Evolutionary conservation across 2,329 filamentous ascomycete genomes (phyloP), one percentile per base, ranked within the genome.

Genomic region (Podosphaera aphanis): DNA sequence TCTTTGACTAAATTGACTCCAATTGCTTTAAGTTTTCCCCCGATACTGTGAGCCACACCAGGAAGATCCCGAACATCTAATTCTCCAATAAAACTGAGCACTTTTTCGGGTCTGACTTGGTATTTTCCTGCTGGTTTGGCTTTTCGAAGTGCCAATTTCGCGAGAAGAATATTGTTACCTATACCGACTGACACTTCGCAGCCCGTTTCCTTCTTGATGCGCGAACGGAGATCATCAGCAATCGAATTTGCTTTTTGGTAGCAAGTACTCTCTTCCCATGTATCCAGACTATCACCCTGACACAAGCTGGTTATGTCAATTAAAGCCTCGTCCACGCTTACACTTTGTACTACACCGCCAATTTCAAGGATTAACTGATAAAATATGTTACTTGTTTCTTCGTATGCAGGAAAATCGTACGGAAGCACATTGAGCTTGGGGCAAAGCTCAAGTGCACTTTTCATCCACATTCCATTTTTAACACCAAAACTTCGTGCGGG

Each of bases 381-480:
- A 54, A 98, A 98, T 2, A 74, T 69, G 47, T 74, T 71, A 56
- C 90, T 98, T 1, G 86, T 84, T 49, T 86, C 80, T 64, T 98
- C 90, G 53, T 98, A 98, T 0, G 77, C 88, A 1, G 82, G 79
- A 57, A 95, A 98, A 57, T 98, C 86, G 55, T 98, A 98, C 0
- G 86, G 83, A n/a, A 98, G 59, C 1, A 95, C 77, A 53, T 92
- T 85, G 16, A 98, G 66, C 19, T 84, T 74, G 0, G 88, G 79
- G 57, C 85, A 98, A 16, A 90, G 61, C 52, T 90, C 79, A 48
- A 79, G 68, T 0, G 90, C 90, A 29, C 72, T 70, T 59, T 88
- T 92, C 88, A 98, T 95, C 90, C 92, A 98, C 90, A 95, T 98
- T 33, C 92, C 92, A 54, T 98, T 98, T 58, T 86, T 93, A 46